A percentile compares a stretch with the other conserved stretches of the same genome.
Conservation (phyloP, 2,329 filamentous ascomycete genomes). For the Penicillium sp. region DNA sequence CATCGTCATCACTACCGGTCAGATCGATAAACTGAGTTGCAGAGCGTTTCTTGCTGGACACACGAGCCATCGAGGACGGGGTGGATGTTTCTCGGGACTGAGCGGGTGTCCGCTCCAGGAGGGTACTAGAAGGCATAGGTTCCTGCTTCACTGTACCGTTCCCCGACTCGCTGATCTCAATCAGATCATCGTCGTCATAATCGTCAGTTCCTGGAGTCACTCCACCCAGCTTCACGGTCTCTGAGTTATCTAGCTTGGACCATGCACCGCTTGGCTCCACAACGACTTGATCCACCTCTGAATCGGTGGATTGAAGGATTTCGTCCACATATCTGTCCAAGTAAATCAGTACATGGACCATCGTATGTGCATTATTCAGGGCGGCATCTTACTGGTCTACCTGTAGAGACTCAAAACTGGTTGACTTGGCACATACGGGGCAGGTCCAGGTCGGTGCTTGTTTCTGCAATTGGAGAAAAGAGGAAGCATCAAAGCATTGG, state of each 20-base stretch:
- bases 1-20: constrained; percentile 53
- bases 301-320: constrained; percentile 72
- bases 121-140: constrained; percentile 20
- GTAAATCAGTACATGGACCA: not conserved
- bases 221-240: constrained; percentile 40
- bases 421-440: constrained; percentile 83
- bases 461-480: constrained; percentile 90
- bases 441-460: constrained; percentile 97
- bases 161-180: constrained; percentile 49
- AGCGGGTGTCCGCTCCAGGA: constrained; percentile 34
- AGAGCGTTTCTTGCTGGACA: constrained; percentile 47
- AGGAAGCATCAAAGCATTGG: constrained; percentile 91
- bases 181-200: constrained; percentile 46
- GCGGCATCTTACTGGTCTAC: constrained; percentile 71
- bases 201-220: constrained; percentile 42
- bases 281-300: constrained; percentile 76
- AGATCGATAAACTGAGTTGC: constrained; percentile 54
- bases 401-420: constrained; percentile 77
- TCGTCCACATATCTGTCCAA: constrained; percentile 73
- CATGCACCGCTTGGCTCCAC: constrained; percentile 86
- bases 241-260: constrained; percentile 52
- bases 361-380: not conserved
- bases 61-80: constrained; percentile 35
- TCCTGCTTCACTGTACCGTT: constrained; percentile 41
- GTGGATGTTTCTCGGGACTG: constrained; percentile 42